Evolutionary conservation across 805 yeast genomes (phyloP), one percentile per base, ranked within the genome.

Genomic region (Suhomyces sp.): DNA sequence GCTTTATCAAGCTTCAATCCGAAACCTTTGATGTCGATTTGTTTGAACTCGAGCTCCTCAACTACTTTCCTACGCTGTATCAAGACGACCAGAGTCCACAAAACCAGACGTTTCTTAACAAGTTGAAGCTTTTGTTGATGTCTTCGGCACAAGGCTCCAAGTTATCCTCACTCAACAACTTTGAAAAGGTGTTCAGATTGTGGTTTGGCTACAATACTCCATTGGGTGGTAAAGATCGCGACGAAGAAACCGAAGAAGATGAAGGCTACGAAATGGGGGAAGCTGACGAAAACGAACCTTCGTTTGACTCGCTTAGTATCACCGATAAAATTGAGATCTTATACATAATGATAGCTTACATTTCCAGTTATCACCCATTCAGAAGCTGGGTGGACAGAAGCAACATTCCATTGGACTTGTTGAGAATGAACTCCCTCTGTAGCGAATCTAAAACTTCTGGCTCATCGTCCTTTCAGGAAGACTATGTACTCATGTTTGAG

Each of bases 11-110:
- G 57, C 64, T 85, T 50, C 70, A 71, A 10, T 69, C 73, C 6
- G 88, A 84, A 50, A 72, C 73, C 10, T 81, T 85, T 57, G 86
- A 84, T 59, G 77, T 79, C 6, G 86, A 83, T 53, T 69, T 79
- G 17, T 77, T 85, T 54, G 90, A 85, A 60, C 84, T 84, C 59
- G 90, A 85, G 58, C 67, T 85, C 12, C 69, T 83, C 40, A 60
- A 67, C 52, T 60, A 24, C 49, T 54, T 57, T 41, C 55, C 59
- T 10, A n/a, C 50, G 13, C 31, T 40, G 36, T 42, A 48, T 44
- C 46, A 23, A 22, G 50, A 51, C 10, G 57, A 56, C 8, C 36
- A 40, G n/a, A 23, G 41, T 24, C 35, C 35, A 9, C 35, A 51
- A 15, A 24, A 41, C 38, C 44, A 44, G 45, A 8, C 47, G 13